Base-by-base conservation (phyloP, 1,284 basidiomycete genomes). In the Marasmius oreades region DNA sequence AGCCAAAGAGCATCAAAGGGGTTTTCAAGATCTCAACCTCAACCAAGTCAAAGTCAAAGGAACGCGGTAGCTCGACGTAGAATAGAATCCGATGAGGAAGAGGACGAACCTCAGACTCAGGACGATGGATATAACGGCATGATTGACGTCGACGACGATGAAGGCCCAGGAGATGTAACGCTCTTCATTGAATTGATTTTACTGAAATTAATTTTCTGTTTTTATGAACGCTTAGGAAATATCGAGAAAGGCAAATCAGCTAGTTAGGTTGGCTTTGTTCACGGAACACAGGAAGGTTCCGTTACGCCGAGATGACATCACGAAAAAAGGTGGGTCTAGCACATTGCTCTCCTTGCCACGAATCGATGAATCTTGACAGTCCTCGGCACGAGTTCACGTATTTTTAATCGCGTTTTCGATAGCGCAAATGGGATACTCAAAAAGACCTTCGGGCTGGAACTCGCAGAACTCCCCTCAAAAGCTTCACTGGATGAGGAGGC, bases 201-300 rank as follows among this genome's bases (percentile, higher is more conserved):
- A 5, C 4, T 31, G 28, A 10, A 10, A 52, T 6, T 34, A n/a
- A 8, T 33, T 45, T 20, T 33, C 8, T 18, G 16, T 54, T 20
- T 24, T 36, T 24, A 34, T 34, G 18, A 22, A 48, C 26, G 4
- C 18, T 14, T 56, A 90, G 87, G 81, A 84, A 23, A 56, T 83
- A 2, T 72, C 73, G 8, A 77, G 81, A 52, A 85, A 81, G 66
- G 85, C 85, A 0, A 74, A 78, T 52, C 82, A 84, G 55, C 78
- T 92, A 28, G 87, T 87, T 6, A 79, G 90, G 7, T 75, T 92
- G 7, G 88, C 89, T 2, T 73, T 92, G 34, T 92, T 90, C 65
- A 77, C 74, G 1, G 88, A 92, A 66, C 81, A 86, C 53, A 80
- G 76, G 64, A 77, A 88, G 44, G 66, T 74, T 6, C 77, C 82